A percentile compares a stretch with the other conserved stretches of the same genome.
These are phyloP conservation scores for Zea luxurians DNA, from an alignment of 176 grass and related monocot genomes.

Conservation along the genomic window DNA sequence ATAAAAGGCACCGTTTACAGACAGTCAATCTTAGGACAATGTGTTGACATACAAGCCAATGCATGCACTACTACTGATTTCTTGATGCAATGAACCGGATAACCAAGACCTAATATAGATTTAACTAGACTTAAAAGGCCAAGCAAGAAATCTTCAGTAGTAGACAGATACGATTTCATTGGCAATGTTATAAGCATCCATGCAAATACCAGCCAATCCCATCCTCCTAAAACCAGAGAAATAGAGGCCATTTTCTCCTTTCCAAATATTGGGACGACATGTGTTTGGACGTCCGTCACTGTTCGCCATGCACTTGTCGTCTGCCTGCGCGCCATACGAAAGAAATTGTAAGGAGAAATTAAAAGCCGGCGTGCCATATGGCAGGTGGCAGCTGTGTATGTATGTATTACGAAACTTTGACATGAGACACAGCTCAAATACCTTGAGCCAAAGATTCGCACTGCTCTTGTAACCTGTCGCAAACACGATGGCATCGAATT, in stretches of 20 bases:
- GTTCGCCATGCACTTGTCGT: slow-evolving; percentile 3
- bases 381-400: neutral
- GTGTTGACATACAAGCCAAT: neutral
- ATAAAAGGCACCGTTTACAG: no score
- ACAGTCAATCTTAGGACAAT: no score
- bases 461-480: slow-evolving; percentile 57
- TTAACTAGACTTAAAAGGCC: neutral
- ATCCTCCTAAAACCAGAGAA: slow-evolving; percentile 18
- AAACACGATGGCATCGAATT: slow-evolving; percentile 47
- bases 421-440: neutral
- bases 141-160: neutral
- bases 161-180: slow-evolving; percentile 6
- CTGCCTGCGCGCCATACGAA: neutral
- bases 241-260: slow-evolving; percentile 45
- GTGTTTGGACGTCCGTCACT: slow-evolving; percentile 21
- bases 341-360: neutral
- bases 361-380: neutral
- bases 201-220: slow-evolving; percentile 35
- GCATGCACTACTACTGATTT: neutral
- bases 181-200: slow-evolving; percentile 40
- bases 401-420: neutral
- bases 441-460: slow-evolving; percentile 44
- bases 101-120: neutral
- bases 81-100: neutral
- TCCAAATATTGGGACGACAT: slow-evolving; percentile 34